Evolutionary conservation across 164 flowering plant genomes (phyloP).

Genomic region (grape (Vitis vinifera)): ASM3070453v1 NC_081822.1:8845501-8846000

Average conservation of each 20-base stretch:
- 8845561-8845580: too few relatives aligned
- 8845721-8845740: too few relatives aligned
- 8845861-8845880: constrained; percentile 39
- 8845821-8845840: background rate
- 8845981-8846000: constrained; percentile 26
- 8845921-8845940: constrained; percentile 90
- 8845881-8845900: constrained; percentile 71
- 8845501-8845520: background rate
- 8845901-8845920: constrained; percentile 97
- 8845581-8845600: too few relatives aligned
- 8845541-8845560: background rate
- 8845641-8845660: too few relatives aligned
- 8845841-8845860: background rate
- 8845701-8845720: too few relatives aligned
- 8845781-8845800: background rate
- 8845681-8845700: too few relatives aligned
- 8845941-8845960: constrained; percentile 91
- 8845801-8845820: background rate
- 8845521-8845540: background rate
- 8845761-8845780: background rate
- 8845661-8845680: too few relatives aligned
- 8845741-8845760: background rate
- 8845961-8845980: constrained; percentile 78
- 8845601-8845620: background rate
- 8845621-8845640: too few relatives aligned